phyloP scores from a whole-genome alignment of 768 basidiomycete species.

The Crassisporium funariophilum region DNA sequence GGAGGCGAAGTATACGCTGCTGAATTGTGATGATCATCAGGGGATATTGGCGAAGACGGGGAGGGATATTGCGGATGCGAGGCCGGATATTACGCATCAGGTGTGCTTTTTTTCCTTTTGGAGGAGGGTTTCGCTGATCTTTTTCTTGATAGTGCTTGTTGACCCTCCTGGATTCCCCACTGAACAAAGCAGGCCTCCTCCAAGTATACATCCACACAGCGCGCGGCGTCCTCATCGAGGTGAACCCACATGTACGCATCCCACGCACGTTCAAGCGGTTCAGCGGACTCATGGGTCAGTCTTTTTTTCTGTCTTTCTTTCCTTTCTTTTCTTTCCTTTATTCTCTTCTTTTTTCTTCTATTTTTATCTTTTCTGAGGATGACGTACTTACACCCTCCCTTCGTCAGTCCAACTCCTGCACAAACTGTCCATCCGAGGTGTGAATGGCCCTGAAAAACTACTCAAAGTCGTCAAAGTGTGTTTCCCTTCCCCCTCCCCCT shows the following conservation, averaged over 20 bases:
- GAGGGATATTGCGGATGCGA: conserved; percentile 97
- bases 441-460: conserved; percentile 95
- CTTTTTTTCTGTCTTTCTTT: conserved; percentile 7
- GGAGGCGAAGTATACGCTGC: conserved; percentile 92
- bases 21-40: conserved; percentile 99
- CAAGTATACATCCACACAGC: conserved; percentile 99
- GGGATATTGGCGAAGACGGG: conserved; percentile 98
- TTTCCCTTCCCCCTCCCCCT: background rate
- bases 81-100: conserved; percentile 99
- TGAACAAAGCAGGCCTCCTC: conserved; percentile 95
- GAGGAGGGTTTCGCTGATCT: conserved; percentile 10
- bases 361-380: background rate
- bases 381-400: conserved; percentile 5
- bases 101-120: conserved; percentile 42
- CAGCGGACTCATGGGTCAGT: conserved; percentile 94
- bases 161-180: conserved; percentile 93
- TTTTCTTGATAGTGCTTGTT: conserved; percentile 73
- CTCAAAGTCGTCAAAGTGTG: conserved; percentile 94
- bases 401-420: conserved; percentile 90
- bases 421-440: conserved; percentile 92
- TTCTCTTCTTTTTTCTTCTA: background rate
- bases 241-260: conserved; percentile 97
- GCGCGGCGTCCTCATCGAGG: conserved; percentile 94
- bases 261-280: conserved; percentile 99
- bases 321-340: background rate